Percentiles rank a stretch among this genome's conserved stretches.
Conservation (phyloP, 2,329 filamentous ascomycete genomes). For the Verticillium dahliae region DNA sequence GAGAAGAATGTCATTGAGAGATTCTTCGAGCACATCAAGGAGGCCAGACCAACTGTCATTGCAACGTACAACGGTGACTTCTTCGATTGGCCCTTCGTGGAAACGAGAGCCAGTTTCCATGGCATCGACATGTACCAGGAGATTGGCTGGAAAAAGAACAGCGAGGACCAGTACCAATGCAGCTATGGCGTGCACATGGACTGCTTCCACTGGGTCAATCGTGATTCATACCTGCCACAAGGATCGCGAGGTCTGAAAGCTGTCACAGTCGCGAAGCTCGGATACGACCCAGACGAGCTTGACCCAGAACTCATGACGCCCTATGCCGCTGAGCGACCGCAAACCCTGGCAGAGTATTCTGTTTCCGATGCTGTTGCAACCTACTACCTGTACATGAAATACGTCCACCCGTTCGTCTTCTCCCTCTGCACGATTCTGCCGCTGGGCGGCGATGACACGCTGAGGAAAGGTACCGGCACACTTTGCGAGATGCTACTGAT, state of each 20-base stretch:
- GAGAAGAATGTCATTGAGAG: slow-evolving; percentile 83
- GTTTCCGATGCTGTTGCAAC: slow-evolving; percentile 98
- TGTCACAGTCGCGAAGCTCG: slow-evolving; percentile 94
- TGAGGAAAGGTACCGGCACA: slow-evolving; percentile 94
- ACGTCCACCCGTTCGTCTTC: slow-evolving; percentile 99
- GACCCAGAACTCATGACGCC: slow-evolving; percentile 97
- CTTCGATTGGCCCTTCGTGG: slow-evolving; percentile 99
- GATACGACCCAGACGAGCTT: slow-evolving; percentile 95
- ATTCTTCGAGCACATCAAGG: slow-evolving; percentile 94
- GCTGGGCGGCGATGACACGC: slow-evolving; percentile 81
- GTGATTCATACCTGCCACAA: slow-evolving; percentile 95
- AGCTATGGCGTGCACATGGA: slow-evolving; percentile 98
- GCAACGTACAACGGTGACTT: slow-evolving; percentile 99
- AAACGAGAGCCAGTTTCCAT: slow-evolving; percentile 84
- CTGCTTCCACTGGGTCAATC: slow-evolving; percentile 97
- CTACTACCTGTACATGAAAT: slow-evolving; percentile 99
- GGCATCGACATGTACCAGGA: slow-evolving; percentile 99
- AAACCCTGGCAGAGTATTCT: slow-evolving; percentile 94
- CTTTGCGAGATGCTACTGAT: slow-evolving; percentile 99
- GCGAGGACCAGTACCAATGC: slow-evolving; percentile 92
- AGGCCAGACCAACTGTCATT: slow-evolving; percentile 90
- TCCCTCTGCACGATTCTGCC: slow-evolving; percentile 96
- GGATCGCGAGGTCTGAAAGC: slow-evolving; percentile 96
- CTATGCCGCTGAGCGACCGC: slow-evolving; percentile 81
- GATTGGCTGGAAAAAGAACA: slow-evolving; percentile 93